phyloP scores from a whole-genome alignment of 768 basidiomycete species.

The Arthromyces matolae region DNA sequence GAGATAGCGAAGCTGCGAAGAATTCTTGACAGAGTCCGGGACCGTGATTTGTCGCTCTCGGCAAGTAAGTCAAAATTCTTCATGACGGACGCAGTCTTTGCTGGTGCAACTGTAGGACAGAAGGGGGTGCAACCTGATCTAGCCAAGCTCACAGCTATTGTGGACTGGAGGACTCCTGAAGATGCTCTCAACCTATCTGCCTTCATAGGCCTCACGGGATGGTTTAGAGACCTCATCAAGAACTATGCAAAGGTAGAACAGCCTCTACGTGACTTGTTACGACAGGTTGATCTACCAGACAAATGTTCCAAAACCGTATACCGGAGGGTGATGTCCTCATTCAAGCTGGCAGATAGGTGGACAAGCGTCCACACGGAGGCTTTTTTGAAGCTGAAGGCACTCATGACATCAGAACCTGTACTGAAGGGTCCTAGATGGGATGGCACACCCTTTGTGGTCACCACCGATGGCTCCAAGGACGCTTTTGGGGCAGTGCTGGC shows the following conservation, averaged over 20 bases:
- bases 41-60: constrained; percentile 31
- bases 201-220: constrained; percentile 34
- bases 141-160: constrained; percentile 34
- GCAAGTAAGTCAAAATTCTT: constrained; percentile 33
- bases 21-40: constrained; percentile 25
- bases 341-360: neutral
- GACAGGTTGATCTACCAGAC: constrained; percentile 20
- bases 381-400: constrained; percentile 28
- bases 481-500: constrained; percentile 30
- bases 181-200: constrained; percentile 24
- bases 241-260: constrained; percentile 29
- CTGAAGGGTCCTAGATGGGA: constrained; percentile 28
- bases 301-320: constrained; percentile 22
- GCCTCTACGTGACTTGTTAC: constrained; percentile 28
- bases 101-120: constrained; percentile 29
- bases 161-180: constrained; percentile 29
- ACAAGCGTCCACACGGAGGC: constrained; percentile 14
- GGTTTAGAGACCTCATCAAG: constrained; percentile 31
- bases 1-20: constrained; percentile 20
- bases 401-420: constrained; percentile 29
- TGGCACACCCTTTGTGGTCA: constrained; percentile 30
- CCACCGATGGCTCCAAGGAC: constrained; percentile 29
- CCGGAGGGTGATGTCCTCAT: constrained; percentile 18
- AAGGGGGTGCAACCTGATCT: constrained; percentile 32
- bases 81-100: constrained; percentile 32